phyloP scores from a whole-genome alignment of 1,284 basidiomycete genomes.

The Ustilago bromivora region DNA sequence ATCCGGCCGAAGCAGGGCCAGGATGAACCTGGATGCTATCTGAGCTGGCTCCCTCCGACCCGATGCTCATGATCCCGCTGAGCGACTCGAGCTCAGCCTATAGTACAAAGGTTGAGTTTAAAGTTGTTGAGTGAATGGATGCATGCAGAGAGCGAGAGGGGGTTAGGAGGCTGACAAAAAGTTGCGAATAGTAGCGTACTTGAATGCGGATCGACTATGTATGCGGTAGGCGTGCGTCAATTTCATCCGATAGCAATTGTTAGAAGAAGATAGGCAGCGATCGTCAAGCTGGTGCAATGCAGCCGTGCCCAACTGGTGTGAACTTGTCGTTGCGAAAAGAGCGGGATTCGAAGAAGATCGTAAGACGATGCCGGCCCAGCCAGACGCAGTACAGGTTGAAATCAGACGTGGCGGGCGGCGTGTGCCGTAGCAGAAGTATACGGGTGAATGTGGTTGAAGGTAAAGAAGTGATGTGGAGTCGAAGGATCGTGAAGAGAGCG shows the following conservation, averaged over 20 bases:
- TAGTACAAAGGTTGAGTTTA: conserved; percentile 2
- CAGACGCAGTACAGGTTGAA: conserved; percentile 4
- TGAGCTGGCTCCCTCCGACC: conserved; percentile 37
- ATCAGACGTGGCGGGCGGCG: conserved; percentile 10
- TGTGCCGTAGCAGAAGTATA: not conserved
- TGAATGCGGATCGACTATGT: not conserved
- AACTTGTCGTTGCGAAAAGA: not conserved
- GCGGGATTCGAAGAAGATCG: not conserved
- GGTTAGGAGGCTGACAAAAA: not conserved
- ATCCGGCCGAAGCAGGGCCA: conserved; percentile 51
- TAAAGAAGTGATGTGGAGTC: not conserved
- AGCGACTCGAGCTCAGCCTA: conserved; percentile 43
- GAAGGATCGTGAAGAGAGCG: not conserved
- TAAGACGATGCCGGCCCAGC: conserved; percentile 11
- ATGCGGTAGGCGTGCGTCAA: not conserved
- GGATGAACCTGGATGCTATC: conserved; percentile 48
- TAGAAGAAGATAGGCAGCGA: not conserved
- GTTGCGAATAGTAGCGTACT: not conserved
- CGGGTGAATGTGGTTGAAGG: conserved; percentile 7
- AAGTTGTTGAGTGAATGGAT: conserved; percentile 11
- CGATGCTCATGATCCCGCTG: conserved; percentile 55
- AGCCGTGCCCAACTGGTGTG: not conserved
- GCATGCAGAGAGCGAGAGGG: conserved; percentile 29
- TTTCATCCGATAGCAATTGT: not conserved
- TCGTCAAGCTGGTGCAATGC: not conserved